Conservation (phyloP, 2,329 filamentous ascomycete species). For the Ascosphaera pollenicola region DNA sequence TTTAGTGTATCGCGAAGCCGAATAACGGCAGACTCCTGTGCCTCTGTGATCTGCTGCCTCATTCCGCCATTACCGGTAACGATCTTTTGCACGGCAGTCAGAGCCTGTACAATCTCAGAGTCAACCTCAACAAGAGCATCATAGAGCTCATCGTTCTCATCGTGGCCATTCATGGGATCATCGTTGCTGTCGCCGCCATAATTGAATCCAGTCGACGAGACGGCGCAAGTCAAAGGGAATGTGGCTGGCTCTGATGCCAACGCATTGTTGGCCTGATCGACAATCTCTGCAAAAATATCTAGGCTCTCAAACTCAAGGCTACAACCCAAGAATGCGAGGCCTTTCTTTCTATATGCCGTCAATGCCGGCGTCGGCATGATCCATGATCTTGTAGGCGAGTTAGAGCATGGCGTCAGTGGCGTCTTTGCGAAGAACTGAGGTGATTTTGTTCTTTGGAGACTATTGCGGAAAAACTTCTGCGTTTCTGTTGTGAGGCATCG, state of each 20-base stretch:
- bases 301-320: conserved; percentile 4
- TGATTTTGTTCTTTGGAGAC: conserved; percentile 1
- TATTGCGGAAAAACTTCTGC: conserved; percentile 3
- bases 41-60: conserved; percentile 1
- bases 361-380: conserved; percentile 2
- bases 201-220: no score
- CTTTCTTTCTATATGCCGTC: conserved; percentile 2
- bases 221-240: no score
- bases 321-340: conserved; percentile 3
- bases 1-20: conserved; percentile 3
- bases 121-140: conserved; percentile 12
- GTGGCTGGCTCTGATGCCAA: no score
- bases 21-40: conserved; percentile 3
- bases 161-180: no score
- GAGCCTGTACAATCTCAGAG: conserved; percentile 16
- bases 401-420: background rate
- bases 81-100: conserved; percentile 17
- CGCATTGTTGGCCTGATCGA: background rate
- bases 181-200: no score
- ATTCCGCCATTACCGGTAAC: background rate
- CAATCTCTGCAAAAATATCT: conserved; percentile 2
- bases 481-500: conserved; percentile 2
- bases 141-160: conserved; percentile 1
- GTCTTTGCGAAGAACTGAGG: conserved; percentile 1
- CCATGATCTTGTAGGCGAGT: no score